Conservation (phyloP, 768 basidiomycete genomes). For the Lactarius hatsudake region DNA sequence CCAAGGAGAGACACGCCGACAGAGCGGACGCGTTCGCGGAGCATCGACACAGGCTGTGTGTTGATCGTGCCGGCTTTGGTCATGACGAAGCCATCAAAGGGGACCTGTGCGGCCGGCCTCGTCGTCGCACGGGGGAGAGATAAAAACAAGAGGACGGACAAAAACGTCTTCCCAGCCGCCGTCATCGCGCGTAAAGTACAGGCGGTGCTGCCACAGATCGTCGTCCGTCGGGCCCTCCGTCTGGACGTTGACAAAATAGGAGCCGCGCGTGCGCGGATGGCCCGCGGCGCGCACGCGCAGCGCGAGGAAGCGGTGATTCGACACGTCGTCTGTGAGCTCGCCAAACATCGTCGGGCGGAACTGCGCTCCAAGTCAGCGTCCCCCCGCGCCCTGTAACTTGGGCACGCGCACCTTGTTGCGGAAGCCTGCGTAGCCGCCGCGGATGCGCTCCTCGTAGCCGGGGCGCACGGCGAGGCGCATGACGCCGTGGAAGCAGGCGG, state of each 20-base stretch:
- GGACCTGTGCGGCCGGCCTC: slow-evolving; percentile 52
- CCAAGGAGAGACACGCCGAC: slow-evolving; percentile 88
- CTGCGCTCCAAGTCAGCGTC: slow-evolving; percentile 36
- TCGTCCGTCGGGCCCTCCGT: slow-evolving; percentile 77
- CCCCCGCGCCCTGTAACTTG: too few relatives aligned
- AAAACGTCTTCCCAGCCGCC: slow-evolving; percentile 80
- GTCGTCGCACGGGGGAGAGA: slow-evolving; percentile 11
- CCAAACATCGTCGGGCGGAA: slow-evolving; percentile 83
- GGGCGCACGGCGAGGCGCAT: slow-evolving; percentile 69
- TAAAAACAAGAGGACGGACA: slow-evolving; percentile 45
- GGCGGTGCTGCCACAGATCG: slow-evolving; percentile 92
- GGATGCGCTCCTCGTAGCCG: slow-evolving; percentile 62
- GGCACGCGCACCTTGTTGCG: slow-evolving; percentile 61
- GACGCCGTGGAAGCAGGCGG: slow-evolving; percentile 75
- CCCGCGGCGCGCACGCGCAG: slow-evolving; percentile 78
- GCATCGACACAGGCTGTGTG: slow-evolving; percentile 70
- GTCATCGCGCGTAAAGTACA: slow-evolving; percentile 69
- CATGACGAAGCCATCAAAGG: slow-evolving; percentile 70
- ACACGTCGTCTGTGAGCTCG: slow-evolving; percentile 79
- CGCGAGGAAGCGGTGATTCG: slow-evolving; percentile 74
- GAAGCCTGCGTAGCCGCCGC: slow-evolving; percentile 90
- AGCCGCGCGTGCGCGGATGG: slow-evolving; percentile 68
- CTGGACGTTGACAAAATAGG: slow-evolving; percentile 94
- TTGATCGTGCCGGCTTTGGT: slow-evolving; percentile 73
- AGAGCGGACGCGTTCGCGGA: slow-evolving; percentile 68